These are phyloP conservation scores for Dothiorella sarmentorum DNA, from an alignment of 2,329 filamentous ascomycete species.

Conservation along the genomic window DNA sequence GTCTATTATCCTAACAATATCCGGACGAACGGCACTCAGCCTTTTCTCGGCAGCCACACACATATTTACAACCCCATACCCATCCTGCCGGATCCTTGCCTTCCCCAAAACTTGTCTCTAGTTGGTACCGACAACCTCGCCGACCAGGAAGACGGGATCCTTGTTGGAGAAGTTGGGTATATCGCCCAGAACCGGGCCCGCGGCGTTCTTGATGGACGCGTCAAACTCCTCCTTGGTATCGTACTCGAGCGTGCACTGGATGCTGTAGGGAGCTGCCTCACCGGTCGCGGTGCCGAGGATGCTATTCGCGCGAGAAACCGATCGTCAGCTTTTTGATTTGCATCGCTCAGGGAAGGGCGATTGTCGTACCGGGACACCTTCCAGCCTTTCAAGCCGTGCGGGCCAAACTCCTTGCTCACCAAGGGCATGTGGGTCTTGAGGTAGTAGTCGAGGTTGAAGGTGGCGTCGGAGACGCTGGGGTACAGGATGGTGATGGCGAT, in stretches of 20 bases:
- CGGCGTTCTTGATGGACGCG: constrained; percentile 24
- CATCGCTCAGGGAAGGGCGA: too few relatives aligned
- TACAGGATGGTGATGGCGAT: constrained; percentile 25
- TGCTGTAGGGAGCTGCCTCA: constrained; percentile 29
- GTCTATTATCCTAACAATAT: too few relatives aligned
- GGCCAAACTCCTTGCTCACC: constrained; percentile 30
- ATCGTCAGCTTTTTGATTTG: too few relatives aligned
- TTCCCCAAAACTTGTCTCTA: not conserved
- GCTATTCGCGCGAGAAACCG: too few relatives aligned
- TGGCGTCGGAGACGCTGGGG: constrained; percentile 24
- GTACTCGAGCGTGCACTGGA: constrained; percentile 35
- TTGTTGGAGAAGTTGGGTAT: constrained; percentile 36
- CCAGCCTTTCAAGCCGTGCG: constrained; percentile 30
- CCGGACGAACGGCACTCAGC: too few relatives aligned
- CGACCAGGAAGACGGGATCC: constrained; percentile 27
- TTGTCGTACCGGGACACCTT: constrained; percentile 1
- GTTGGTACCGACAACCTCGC: constrained; percentile 25
- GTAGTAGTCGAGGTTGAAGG: constrained; percentile 41
- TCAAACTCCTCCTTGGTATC: constrained; percentile 27
- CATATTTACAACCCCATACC: too few relatives aligned
- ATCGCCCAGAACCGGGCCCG: constrained; percentile 30
- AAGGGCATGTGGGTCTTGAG: constrained; percentile 38
- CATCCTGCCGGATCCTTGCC: too few relatives aligned
- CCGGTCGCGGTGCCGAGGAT: constrained; percentile 21
- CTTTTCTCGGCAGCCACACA: too few relatives aligned